These are phyloP conservation scores for Nicotiana noctiflora DNA, from an alignment of 257 asterid genomes.

Conservation along the genomic window DNA sequence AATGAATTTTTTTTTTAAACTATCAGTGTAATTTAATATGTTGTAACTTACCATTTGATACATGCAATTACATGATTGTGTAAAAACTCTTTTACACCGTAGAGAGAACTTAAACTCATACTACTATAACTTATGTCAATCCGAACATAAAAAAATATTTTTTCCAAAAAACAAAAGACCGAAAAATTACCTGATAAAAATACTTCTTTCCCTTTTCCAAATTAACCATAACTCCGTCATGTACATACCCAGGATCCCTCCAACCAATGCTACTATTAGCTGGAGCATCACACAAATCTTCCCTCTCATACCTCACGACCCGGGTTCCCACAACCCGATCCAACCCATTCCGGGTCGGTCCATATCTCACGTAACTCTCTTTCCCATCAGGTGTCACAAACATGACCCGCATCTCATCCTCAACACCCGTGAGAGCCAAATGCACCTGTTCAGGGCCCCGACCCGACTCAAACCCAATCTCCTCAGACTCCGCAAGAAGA, in stretches of 20 bases:
- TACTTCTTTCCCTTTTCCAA: conserved; percentile 60
- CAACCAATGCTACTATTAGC: conserved; percentile 81
- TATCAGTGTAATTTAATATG: too few species aligned
- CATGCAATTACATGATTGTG: too few species aligned
- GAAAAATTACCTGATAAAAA: conserved; percentile 51
- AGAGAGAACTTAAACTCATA: too few species aligned
- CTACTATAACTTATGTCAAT: background rate
- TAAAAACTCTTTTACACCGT: too few species aligned
- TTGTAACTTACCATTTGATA: too few species aligned
- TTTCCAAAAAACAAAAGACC: background rate
- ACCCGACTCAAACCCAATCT: conserved; percentile 38
- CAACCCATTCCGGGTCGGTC: conserved; percentile 37
- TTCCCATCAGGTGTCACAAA: conserved; percentile 77
- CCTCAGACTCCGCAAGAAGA: conserved; percentile 55
- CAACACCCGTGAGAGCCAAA: conserved; percentile 64
- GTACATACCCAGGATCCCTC: conserved; percentile 95
- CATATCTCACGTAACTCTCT: conserved; percentile 58
- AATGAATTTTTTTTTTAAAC: too few species aligned
- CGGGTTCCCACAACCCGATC: conserved; percentile 34
- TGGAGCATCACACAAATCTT: conserved; percentile 80
- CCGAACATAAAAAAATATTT: background rate
- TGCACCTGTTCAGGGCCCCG: conserved; percentile 90
- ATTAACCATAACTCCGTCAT: conserved; percentile 65
- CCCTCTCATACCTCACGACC: conserved; percentile 69
- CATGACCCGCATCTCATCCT: conserved; percentile 93